These are phyloP conservation scores for Diaporthe citrichinensis DNA, from an alignment of 2,329 filamentous ascomycete genomes.

Conservation along the genomic window DNA sequence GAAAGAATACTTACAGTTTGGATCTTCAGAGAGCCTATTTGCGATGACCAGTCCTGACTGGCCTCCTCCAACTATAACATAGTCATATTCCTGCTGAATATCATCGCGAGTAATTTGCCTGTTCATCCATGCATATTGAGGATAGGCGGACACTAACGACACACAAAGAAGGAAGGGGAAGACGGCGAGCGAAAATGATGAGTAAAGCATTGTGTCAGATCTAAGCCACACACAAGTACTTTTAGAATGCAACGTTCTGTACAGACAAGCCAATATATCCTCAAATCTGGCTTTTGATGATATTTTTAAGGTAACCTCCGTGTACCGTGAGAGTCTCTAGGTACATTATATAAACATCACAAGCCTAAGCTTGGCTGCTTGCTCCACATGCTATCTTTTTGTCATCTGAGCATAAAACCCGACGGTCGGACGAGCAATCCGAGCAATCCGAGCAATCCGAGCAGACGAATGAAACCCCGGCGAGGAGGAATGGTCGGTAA, in stretches of 20 bases:
- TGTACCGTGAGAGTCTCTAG: not conserved
- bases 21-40: not conserved
- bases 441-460: no score
- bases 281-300: not conserved
- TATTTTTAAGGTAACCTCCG: not conserved
- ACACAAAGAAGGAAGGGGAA: not conserved
- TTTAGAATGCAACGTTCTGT: not conserved
- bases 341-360: not conserved
- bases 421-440: not conserved
- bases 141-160: not conserved
- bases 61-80: not conserved
- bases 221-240: not conserved
- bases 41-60: not conserved
- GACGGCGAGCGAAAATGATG: not conserved
- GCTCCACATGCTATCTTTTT: not conserved
- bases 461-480: not conserved
- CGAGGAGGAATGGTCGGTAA: not conserved
- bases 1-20: not conserved
- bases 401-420: not conserved
- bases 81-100: not conserved
- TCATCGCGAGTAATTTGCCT: not conserved
- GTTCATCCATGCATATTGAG: not conserved
- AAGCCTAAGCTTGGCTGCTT: not conserved
- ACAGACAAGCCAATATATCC: not conserved
- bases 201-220: not conserved